These are phyloP conservation scores for Pseudognaphalium luteoalbum DNA, from an alignment of 129 eudicot genomes.

Conservation along the genomic window DNA sequence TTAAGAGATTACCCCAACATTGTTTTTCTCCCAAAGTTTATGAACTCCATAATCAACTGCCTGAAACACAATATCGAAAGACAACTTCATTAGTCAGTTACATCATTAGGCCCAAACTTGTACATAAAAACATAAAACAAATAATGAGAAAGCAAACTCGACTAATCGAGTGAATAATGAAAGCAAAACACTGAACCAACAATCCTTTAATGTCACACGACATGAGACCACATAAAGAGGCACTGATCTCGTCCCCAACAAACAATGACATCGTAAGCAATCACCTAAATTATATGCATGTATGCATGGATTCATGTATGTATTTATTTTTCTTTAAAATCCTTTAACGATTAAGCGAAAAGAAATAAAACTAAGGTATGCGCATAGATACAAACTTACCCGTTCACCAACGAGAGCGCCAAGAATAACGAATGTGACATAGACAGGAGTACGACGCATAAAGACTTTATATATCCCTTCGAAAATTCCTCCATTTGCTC, in stretches of 20 bases:
- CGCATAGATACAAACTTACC: constrained; percentile 31
- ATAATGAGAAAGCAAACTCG: too few relatives aligned
- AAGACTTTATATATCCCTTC: constrained; percentile 73
- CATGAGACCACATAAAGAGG: neutral
- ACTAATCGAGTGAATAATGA: neutral
- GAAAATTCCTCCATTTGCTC: constrained; percentile 43
- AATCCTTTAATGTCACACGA: neutral
- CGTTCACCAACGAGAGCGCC: constrained; percentile 86
- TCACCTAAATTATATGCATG: too few relatives aligned
- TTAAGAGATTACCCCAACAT: constrained; percentile 70
- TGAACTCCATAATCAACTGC: constrained; percentile 72
- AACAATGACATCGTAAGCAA: neutral
- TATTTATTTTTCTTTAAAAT: too few relatives aligned
- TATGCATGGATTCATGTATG: too few relatives aligned
- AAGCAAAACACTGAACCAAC: neutral
- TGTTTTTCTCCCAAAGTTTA: constrained; percentile 70
- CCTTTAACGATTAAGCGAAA: neutral
- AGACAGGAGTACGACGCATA: constrained; percentile 65
- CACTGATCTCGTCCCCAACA: neutral
- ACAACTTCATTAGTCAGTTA: neutral
- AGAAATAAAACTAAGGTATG: too few relatives aligned
- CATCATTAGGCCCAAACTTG: neutral
- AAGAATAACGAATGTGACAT: constrained; percentile 74
- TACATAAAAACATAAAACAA: neutral
- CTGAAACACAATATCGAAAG: constrained; percentile 36